phyloP scores from a whole-genome alignment of 345 rosid species.

The Populus euphratica region DNA sequence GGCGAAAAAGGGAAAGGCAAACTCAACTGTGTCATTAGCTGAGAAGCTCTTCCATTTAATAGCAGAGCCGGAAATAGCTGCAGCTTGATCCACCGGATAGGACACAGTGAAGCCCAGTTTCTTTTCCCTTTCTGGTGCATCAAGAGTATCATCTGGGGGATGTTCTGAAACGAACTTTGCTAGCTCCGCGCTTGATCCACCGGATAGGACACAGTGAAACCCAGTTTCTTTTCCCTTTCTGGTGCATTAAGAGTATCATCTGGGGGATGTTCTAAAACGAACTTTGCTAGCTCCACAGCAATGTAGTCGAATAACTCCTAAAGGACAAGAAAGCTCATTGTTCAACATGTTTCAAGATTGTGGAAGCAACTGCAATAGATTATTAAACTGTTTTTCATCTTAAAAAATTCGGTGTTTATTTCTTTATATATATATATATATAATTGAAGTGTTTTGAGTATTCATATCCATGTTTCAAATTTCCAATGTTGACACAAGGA shows the following conservation, averaged over 20 bases:
- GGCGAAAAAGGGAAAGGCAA: neutral
- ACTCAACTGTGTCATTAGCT: conserved; percentile 37
- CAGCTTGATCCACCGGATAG: conserved; percentile 33
- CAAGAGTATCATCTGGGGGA: conserved; percentile 14
- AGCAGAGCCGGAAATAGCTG: conserved; percentile 31
- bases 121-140: conserved; percentile 18
- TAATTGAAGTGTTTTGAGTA: too few relatives aligned
- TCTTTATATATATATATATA: too few relatives aligned
- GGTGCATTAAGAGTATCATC: conserved; percentile 11
- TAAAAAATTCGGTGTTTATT: too few relatives aligned
- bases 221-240: conserved; percentile 29
- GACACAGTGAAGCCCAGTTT: conserved; percentile 49
- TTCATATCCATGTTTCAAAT: too few relatives aligned
- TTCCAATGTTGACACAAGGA: too few relatives aligned
- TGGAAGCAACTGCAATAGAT: too few relatives aligned
- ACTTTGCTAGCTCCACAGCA: conserved; percentile 43
- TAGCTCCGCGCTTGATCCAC: conserved; percentile 37
- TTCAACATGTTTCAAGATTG: too few relatives aligned
- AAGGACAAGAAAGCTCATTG: neutral
- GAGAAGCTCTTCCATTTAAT: conserved; percentile 44
- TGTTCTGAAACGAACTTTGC: conserved; percentile 41
- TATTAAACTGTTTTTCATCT: too few relatives aligned
- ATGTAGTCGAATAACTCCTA: conserved; percentile 47
- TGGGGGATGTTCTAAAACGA: conserved; percentile 30
- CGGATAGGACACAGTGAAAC: conserved; percentile 43